Evolutionary conservation across 2,329 filamentous ascomycete genomes (phyloP), one percentile per base, ranked within the genome.

Genomic region (Pezicula neosporulosa): DNA sequence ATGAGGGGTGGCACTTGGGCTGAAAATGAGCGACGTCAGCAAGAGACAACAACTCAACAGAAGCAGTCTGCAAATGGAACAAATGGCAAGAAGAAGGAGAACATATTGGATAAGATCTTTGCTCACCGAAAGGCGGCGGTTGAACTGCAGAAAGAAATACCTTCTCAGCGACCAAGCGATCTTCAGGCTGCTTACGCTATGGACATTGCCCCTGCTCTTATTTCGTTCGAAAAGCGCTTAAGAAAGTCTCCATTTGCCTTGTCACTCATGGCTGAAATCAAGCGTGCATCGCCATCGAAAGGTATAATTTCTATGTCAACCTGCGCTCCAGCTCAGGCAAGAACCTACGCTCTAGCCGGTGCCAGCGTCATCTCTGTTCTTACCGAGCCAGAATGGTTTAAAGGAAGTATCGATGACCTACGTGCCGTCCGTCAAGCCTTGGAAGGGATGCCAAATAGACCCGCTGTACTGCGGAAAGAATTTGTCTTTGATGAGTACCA

Each of bases 401-500:
- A 97, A 73, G 94, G 94, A 44, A 96, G 88, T 70, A 92, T 99
- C 54, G 93, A 99, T 52, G 94, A 99, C 67, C 74, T 99, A 49
- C 83, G 89, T 54, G 84, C 87, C 33, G 94, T 97, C 28, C 84
- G 94, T 42, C 89, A 93, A 69, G 91, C 89, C 45, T 75, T 99
- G n/a, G 83, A 91, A 61, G 87, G 88, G 12, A 91, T 99, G 86
- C 86, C 90, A 1, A 95, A 97, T 67, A 82, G 94, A 48, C 95
- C 94, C 3, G 95, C 93, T 2, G 82, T 99, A 12, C 74, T 99
- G 28, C 85, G 95, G 21, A 99, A 99, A 67, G 94, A 99, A 62
- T 99, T 99, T 64, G 85, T 99, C 38, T 99, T 97, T 64, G 92
- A 97, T 43, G 91, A 97, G 68, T 99, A 99, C 66, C 94, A 99